Conservation (phyloP, 2,329 filamentous ascomycete genomes). For the Acrocalymma vagum region DNA sequence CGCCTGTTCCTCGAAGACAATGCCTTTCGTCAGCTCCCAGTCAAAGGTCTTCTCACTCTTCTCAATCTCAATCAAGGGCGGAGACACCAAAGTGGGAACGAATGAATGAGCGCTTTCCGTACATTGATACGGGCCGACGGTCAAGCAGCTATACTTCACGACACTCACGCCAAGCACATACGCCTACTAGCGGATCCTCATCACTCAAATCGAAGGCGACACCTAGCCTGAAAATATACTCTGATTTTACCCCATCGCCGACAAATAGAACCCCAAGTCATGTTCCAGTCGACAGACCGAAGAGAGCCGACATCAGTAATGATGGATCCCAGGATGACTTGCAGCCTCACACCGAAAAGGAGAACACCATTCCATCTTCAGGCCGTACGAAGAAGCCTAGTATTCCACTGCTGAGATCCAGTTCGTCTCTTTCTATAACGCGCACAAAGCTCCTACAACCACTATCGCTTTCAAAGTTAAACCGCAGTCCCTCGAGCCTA, state of each 20-base stretch:
- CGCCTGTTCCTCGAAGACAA: neutral
- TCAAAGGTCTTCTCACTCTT: slow-evolving; percentile 13
- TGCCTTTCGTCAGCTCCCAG: slow-evolving; percentile 9
- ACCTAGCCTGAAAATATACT: slow-evolving; percentile 24
- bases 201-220: slow-evolving; percentile 23
- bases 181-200: slow-evolving; percentile 21
- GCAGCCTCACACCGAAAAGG: slow-evolving; percentile 25
- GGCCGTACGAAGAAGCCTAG: slow-evolving; percentile 3
- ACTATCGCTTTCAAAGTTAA: slow-evolving; percentile 16
- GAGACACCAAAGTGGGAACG: slow-evolving; percentile 38
- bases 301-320: slow-evolving; percentile 12
- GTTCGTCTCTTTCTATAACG: neutral
- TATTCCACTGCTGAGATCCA: slow-evolving; percentile 3
- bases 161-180: slow-evolving; percentile 22
- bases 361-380: slow-evolving; percentile 28
- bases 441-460: slow-evolving; percentile 29
- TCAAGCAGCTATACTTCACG: slow-evolving; percentile 37
- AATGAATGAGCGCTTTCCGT: slow-evolving; percentile 57
- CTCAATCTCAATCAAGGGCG: slow-evolving; percentile 11
- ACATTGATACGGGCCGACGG: slow-evolving; percentile 44
- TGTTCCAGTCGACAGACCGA: slow-evolving; percentile 12
- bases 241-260: slow-evolving; percentile 24
- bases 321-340: neutral
- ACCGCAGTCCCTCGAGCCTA: slow-evolving; percentile 18
- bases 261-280: slow-evolving; percentile 10